Percentiles rank a stretch among this genome's conserved stretches.
Conservation (phyloP, 179 eudicot species). For the Vitellaria paradoxa region DNA sequence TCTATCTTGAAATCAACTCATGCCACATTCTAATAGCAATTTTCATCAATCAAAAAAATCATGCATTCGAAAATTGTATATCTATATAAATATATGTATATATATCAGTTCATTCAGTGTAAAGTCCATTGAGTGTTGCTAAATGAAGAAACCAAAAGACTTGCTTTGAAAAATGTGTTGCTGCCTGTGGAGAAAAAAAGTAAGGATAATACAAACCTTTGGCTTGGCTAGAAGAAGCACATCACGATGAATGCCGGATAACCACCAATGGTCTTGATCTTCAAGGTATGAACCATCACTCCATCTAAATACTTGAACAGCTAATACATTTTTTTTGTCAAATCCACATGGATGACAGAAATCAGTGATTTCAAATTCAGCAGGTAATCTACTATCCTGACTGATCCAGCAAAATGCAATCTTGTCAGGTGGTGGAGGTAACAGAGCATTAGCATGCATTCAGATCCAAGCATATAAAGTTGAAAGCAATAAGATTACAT, state of each 20-base stretch:
- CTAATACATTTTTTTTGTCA: conserved; percentile 66
- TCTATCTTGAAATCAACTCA: neutral
- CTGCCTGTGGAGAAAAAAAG: neutral
- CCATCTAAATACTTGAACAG: conserved; percentile 94
- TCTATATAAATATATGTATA: too few relatives aligned
- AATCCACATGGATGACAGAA: conserved; percentile 79
- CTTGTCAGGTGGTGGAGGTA: conserved; percentile 10
- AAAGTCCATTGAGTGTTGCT: neutral
- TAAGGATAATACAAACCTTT: conserved; percentile 48
- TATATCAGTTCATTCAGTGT: too few relatives aligned
- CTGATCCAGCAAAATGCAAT: conserved; percentile 39
- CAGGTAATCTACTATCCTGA: conserved; percentile 98
- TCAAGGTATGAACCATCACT: conserved; percentile 97
- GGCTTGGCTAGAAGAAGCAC: conserved; percentile 93
- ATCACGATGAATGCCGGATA: conserved; percentile 97
- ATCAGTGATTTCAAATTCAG: conserved; percentile 91
- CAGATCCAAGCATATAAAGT: neutral
- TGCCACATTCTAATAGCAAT: conserved; percentile 1
- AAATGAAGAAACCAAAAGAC: neutral
- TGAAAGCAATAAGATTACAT: too few relatives aligned
- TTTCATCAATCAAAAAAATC: neutral
- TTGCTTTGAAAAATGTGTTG: neutral
- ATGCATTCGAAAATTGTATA: too few relatives aligned
- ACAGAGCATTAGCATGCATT: neutral
- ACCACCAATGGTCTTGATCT: conserved; percentile 99